Percentiles rank a stretch among this genome's conserved stretches.
Evolutionary conservation across 2,329 filamentous ascomycete species (phyloP).

Genomic region (Ceratocystis harringtonii): DNA sequence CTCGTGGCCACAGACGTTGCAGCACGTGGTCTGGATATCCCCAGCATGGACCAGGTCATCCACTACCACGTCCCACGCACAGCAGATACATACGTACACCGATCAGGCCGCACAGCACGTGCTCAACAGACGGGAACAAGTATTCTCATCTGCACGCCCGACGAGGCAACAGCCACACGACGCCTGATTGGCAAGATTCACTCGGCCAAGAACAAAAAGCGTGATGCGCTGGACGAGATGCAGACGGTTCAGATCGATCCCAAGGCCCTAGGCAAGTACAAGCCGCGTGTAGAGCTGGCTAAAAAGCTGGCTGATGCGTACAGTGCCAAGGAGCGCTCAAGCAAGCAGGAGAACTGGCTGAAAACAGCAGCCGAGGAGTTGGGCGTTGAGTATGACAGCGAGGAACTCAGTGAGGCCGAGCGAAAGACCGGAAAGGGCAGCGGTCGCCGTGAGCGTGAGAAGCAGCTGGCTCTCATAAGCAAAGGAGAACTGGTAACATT

Average conservation of each 20-base stretch:
- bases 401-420: conserved; percentile 73
- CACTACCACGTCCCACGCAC: conserved; percentile 91
- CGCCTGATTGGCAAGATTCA: conserved; percentile 82
- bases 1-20: conserved; percentile 89
- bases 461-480: conserved; percentile 48
- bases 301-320: conserved; percentile 73
- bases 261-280: conserved; percentile 59
- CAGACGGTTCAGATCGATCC: conserved; percentile 72
- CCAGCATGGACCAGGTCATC: conserved; percentile 72
- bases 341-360: conserved; percentile 73
- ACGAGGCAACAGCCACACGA: conserved; percentile 74
- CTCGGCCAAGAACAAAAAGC: conserved; percentile 41
- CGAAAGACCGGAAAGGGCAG: conserved; percentile 54
- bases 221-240: conserved; percentile 39
- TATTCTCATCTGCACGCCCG: conserved; percentile 76
- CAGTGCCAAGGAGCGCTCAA: conserved; percentile 75
- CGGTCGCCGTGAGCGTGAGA: conserved; percentile 59
- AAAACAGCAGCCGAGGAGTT: conserved; percentile 76
- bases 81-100: conserved; percentile 88
- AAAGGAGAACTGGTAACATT: conserved; percentile 60
- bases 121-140: conserved; percentile 64
- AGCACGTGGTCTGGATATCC: conserved; percentile 84
- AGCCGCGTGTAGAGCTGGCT: conserved; percentile 62
- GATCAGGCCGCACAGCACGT: conserved; percentile 85
- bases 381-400: conserved; percentile 83